Conservation (phyloP, 2,329 filamentous ascomycete species). For the Corniculantispora saksenae region DNA sequence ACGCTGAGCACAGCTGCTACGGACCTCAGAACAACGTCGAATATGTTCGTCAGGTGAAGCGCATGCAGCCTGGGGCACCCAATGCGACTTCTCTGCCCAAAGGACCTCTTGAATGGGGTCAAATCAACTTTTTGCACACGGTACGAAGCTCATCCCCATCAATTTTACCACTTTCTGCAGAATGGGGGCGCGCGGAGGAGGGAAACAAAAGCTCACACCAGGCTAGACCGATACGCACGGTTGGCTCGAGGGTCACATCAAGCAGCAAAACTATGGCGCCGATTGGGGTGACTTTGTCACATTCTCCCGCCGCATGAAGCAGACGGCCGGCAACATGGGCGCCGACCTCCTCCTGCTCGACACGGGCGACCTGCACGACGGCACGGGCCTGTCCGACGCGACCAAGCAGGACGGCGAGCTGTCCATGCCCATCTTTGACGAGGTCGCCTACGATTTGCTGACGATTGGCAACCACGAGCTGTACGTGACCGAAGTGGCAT, state of each 20-base stretch:
- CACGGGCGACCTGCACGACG: conserved; percentile 67
- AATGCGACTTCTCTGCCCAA: conserved; percentile 46
- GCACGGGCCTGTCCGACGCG: conserved; percentile 62
- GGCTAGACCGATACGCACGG: conserved; percentile 58
- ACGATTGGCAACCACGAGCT: conserved; percentile 64
- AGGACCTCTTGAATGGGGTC: conserved; percentile 58
- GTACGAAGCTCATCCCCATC: conserved; percentile 26
- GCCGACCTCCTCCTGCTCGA: conserved; percentile 64
- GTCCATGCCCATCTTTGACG: conserved; percentile 48
- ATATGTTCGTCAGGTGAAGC: conserved; percentile 49
- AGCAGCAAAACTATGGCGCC: conserved; percentile 63
- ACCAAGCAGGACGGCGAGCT: conserved; percentile 57
- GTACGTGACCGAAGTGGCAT: conserved; percentile 62
- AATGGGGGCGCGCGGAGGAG: neutral
- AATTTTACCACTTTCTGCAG: neutral
- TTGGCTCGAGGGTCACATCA: conserved; percentile 62
- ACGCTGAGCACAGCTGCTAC: conserved; percentile 34
- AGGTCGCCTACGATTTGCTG: conserved; percentile 45
- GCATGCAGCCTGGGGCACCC: conserved; percentile 49
- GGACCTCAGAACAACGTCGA: conserved; percentile 43
- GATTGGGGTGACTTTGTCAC: conserved; percentile 68
- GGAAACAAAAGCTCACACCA: neutral
- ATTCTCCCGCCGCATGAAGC: conserved; percentile 61
- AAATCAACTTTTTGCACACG: conserved; percentile 63
- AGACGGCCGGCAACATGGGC: conserved; percentile 54